phyloP scores from a whole-genome alignment of 257 asterid genomes.

The Solanum microdontum region DNA sequence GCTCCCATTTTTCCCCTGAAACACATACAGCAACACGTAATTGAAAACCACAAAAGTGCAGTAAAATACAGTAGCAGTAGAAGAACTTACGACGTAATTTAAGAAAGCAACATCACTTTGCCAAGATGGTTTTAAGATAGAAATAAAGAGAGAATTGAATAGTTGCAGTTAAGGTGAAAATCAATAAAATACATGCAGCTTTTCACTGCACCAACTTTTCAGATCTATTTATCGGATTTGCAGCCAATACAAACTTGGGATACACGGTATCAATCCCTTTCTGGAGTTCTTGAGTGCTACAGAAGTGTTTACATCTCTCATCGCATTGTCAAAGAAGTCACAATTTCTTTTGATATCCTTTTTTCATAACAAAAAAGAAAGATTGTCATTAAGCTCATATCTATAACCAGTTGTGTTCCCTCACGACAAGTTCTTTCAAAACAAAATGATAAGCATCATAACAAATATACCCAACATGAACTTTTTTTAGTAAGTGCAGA shows the following conservation, averaged over 20 bases:
- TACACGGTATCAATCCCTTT: neutral
- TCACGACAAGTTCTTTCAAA: neutral
- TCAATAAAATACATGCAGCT: neutral
- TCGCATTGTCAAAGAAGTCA: neutral
- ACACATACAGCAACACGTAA: neutral
- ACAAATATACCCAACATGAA: neutral
- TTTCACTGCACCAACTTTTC: neutral
- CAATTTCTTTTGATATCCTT: neutral
- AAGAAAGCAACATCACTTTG: neutral
- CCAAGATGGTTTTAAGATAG: neutral
- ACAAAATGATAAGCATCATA: neutral
- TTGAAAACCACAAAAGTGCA: neutral
- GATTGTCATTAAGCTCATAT: neutral
- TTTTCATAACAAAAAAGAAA: neutral
- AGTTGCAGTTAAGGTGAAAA: neutral
- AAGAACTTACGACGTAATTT: neutral
- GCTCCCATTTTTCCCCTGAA: constrained; percentile 81
- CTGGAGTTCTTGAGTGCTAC: neutral
- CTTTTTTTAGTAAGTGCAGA: neutral
- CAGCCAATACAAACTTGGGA: neutral
- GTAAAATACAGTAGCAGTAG: neutral
- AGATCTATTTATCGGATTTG: neutral
- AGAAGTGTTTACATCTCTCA: neutral
- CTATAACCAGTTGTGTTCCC: neutral
- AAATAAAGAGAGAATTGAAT: neutral